Evolutionary conservation across 768 basidiomycete species (phyloP).

Genomic region (Naganishia kalamii): DNA sequence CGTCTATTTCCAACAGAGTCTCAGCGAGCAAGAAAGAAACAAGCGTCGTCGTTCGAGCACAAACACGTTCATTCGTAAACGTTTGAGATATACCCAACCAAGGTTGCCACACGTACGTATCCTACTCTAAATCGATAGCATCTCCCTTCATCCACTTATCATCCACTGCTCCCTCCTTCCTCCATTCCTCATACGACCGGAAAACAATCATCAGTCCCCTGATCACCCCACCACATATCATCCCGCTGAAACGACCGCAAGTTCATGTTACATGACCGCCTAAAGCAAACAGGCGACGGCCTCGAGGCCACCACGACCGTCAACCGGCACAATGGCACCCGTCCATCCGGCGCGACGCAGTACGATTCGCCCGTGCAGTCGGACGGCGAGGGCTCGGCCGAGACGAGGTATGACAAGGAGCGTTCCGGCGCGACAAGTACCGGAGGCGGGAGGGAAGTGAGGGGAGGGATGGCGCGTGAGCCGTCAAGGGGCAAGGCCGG

Average conservation of each 20-base stretch:
- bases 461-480: not conserved
- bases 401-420: not conserved
- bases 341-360: not conserved
- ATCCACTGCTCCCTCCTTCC: not conserved
- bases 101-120: too few species aligned
- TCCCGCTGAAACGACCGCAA: not conserved
- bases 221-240: not conserved
- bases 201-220: too few species aligned
- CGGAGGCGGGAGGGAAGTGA: not conserved
- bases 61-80: constrained; percentile 16
- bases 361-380: not conserved
- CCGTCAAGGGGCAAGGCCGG: not conserved
- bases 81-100: not conserved
- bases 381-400: not conserved
- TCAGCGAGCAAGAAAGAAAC: too few species aligned
- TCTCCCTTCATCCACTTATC: not conserved
- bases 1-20: too few species aligned
- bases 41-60: too few species aligned
- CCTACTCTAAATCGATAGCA: not conserved
- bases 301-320: not conserved
- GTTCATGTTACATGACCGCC: constrained; percentile 15
- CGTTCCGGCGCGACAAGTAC: not conserved
- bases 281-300: constrained; percentile 11
- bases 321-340: not conserved
- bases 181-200: too few species aligned